Conservation (phyloP, 2,329 filamentous ascomycete species). For the Ceratocystiopsis brevicomis region DNA sequence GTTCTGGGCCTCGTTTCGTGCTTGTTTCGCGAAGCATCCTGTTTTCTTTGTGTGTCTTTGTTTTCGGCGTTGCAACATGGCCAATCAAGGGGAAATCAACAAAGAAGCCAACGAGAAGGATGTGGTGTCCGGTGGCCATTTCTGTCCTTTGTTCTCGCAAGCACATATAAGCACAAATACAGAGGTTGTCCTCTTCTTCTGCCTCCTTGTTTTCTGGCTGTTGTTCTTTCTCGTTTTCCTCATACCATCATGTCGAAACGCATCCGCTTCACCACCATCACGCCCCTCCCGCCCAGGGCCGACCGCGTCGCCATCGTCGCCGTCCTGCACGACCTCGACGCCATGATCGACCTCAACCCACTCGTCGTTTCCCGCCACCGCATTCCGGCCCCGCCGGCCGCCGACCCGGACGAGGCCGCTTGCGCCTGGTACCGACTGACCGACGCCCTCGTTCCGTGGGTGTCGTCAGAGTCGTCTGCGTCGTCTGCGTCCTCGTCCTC, state of each 20-base stretch:
- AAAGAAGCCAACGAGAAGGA: no score
- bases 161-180: no score
- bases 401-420: constrained; percentile 49
- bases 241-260: constrained; percentile 41
- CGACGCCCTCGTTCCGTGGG: constrained; percentile 50
- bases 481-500: background rate
- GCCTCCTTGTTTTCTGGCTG: no score
- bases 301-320: constrained; percentile 50
- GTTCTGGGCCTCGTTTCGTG: no score
- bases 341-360: constrained; percentile 80
- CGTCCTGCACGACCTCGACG: constrained; percentile 58
- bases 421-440: constrained; percentile 64
- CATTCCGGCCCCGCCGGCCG: constrained; percentile 47
- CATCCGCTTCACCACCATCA: constrained; percentile 57
- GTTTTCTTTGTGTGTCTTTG: no score
- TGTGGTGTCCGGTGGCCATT: no score
- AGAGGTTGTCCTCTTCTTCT: no score
- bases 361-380: constrained; percentile 53
- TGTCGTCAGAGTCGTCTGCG: background rate
- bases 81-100: no score
- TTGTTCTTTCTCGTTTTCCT: no score
- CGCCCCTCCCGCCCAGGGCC: constrained; percentile 52
- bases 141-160: no score
- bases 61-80: no score
- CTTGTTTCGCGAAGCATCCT: no score